Conservation (phyloP, 441 rosid genomes). For the Rhodomyrtus psidioides region DNA sequence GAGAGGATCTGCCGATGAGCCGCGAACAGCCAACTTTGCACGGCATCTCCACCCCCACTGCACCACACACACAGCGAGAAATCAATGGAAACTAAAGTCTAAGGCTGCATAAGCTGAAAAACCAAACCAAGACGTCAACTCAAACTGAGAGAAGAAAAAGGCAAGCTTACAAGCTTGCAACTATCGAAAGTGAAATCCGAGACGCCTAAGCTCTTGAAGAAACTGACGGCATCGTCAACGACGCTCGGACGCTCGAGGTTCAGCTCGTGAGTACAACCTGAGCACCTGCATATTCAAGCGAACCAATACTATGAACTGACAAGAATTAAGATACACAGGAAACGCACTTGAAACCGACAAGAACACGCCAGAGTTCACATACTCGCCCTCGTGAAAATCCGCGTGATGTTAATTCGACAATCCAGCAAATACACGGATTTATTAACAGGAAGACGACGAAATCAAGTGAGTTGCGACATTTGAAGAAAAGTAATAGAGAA, state of each 20-base stretch:
- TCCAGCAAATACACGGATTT: neutral
- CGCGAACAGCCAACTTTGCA: slow-evolving; percentile 86
- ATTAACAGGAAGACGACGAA: neutral
- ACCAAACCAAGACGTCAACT: neutral
- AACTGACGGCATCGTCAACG: slow-evolving; percentile 65
- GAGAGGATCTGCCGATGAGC: slow-evolving; percentile 48
- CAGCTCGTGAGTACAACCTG: slow-evolving; percentile 87
- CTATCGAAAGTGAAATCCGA: slow-evolving; percentile 82
- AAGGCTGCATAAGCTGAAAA: neutral
- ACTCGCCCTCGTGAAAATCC: neutral
- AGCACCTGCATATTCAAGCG: slow-evolving; percentile 42
- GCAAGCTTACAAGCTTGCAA: slow-evolving; percentile 50
- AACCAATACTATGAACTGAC: neutral
- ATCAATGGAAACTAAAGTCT: slow-evolving; percentile 10
- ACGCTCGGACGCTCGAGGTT: slow-evolving; percentile 73
- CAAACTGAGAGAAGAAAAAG: neutral
- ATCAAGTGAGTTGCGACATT: neutral
- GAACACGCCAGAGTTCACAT: neutral
- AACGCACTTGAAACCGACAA: neutral
- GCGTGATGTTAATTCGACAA: neutral
- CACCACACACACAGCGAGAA: neutral
- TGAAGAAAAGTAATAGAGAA: too few relatives aligned
- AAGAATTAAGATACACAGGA: neutral
- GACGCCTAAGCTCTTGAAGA: slow-evolving; percentile 55
- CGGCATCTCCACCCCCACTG: slow-evolving; percentile 97